phyloP scores from a whole-genome alignment of 768 basidiomycete genomes.

The Mrakia hoshinonis region DNA sequence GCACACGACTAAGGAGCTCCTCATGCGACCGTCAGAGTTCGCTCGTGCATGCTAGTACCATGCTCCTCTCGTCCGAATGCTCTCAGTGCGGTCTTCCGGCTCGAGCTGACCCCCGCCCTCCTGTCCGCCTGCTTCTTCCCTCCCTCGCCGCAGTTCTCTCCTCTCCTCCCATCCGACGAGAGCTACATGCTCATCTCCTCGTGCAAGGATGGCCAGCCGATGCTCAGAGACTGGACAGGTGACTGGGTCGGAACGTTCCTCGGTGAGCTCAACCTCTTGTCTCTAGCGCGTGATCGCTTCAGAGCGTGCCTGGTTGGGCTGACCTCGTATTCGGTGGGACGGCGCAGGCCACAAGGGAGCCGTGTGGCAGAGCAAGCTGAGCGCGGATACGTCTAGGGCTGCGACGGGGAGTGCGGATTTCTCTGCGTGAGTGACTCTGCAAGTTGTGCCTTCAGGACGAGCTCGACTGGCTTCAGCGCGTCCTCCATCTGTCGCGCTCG shows the following conservation, averaged over 20 bases:
- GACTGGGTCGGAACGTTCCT: constrained; percentile 83
- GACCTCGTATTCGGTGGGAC: not conserved
- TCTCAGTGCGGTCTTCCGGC: constrained; percentile 47
- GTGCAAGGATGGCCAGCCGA: constrained; percentile 95
- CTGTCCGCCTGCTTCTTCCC: not conserved
- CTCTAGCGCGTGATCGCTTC: not conserved
- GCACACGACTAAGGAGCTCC: too few relatives aligned
- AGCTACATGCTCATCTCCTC: constrained; percentile 85
- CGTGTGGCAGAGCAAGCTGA: constrained; percentile 93
- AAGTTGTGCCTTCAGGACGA: too few relatives aligned
- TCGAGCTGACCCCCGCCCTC: not conserved
- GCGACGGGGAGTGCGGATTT: constrained; percentile 94
- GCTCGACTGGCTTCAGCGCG: not conserved
- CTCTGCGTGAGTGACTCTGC: constrained; percentile 67
- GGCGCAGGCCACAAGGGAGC: constrained; percentile 59
- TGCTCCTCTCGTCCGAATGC: constrained; percentile 47
- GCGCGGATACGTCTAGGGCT: constrained; percentile 70
- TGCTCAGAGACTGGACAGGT: constrained; percentile 33
- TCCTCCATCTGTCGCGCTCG: not conserved
- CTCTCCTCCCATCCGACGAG: constrained; percentile 64
- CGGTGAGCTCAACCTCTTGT: constrained; percentile 34
- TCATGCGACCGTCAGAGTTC: too few relatives aligned
- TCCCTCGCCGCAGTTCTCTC: constrained; percentile 29
- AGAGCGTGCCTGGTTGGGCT: not conserved
- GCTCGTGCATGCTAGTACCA: not conserved